Conservation (phyloP, 2,329 filamentous ascomycete genomes). For the Periconia macrospinosa region DNA sequence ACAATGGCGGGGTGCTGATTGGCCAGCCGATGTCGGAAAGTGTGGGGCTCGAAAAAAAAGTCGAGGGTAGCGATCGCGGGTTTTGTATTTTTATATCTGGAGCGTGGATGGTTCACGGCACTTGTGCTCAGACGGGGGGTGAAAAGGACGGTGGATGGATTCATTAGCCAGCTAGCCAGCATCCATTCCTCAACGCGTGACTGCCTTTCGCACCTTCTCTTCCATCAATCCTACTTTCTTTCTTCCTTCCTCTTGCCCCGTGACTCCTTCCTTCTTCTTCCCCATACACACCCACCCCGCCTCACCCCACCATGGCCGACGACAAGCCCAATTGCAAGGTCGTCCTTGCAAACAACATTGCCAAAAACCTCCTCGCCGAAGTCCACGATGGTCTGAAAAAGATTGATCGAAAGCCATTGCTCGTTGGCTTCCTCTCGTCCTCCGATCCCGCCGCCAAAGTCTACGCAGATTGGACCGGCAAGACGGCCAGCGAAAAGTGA, state of each 20-base stretch:
- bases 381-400: conserved; percentile 74
- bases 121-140: conserved; percentile 2
- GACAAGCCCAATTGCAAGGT: conserved; percentile 75
- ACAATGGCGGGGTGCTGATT: conserved; percentile 13
- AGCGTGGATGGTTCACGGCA: conserved; percentile 1
- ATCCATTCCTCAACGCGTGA: no score
- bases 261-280: conserved; percentile 4
- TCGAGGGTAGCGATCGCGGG: background rate
- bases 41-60: conserved; percentile 15
- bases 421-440: conserved; percentile 92
- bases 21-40: conserved; percentile 21
- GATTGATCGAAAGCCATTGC: conserved; percentile 71
- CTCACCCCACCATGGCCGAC: conserved; percentile 35
- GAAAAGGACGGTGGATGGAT: conserved; percentile 1
- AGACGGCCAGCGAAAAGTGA: conserved; percentile 95
- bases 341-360: conserved; percentile 83
- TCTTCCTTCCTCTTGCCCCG: conserved; percentile 2
- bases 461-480: conserved; percentile 97
- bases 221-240: background rate
- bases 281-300: background rate
- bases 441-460: conserved; percentile 85
- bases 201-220: background rate
- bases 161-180: background rate
- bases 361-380: conserved; percentile 77
- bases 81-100: background rate